A percentile compares a stretch with the other conserved stretches of the same genome.
phyloP scores from a whole-genome alignment of 2,329 filamentous ascomycete genomes.

The Apiospora koreana region DNA sequence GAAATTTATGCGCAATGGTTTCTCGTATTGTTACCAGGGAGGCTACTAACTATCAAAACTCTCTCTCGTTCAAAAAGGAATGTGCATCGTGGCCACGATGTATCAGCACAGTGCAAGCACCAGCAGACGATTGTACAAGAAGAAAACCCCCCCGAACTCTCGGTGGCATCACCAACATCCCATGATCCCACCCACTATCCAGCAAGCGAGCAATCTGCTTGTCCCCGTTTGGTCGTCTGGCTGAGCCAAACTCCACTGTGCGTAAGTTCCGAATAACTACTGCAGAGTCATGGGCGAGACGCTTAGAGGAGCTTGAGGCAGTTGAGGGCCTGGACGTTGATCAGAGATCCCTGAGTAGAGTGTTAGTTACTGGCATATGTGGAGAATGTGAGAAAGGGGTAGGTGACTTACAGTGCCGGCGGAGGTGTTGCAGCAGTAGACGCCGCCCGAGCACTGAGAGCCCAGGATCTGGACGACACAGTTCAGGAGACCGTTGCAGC shows the following conservation, averaged over 20 bases:
- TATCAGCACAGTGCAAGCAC: conserved; percentile 1
- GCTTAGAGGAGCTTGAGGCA: not conserved
- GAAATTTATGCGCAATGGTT: not conserved
- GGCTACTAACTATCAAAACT: not conserved
- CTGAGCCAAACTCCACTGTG: too few species aligned
- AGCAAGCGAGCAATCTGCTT: not conserved
- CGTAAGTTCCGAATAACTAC: not conserved
- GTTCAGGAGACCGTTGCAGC: not conserved
- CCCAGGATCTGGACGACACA: not conserved
- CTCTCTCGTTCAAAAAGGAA: not conserved
- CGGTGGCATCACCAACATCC: not conserved
- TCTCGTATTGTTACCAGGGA: not conserved
- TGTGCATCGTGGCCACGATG: conserved; percentile 4
- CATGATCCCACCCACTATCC: not conserved
- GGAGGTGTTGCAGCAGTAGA: not conserved
- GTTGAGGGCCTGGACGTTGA: conserved; percentile 1
- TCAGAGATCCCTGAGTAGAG: not conserved
- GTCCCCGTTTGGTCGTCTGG: not conserved
- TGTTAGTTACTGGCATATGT: not conserved
- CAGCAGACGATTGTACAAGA: not conserved
- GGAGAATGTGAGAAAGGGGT: not conserved
- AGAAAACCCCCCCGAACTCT: not conserved
- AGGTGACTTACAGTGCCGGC: not conserved
- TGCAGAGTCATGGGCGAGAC: not conserved
- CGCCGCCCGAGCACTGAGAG: not conserved